A percentile compares a stretch with the other conserved stretches of the same genome.
Evolutionary conservation across 208 protist genomes (phyloP).

Genomic region (Leishmania guyanensis): DNA sequence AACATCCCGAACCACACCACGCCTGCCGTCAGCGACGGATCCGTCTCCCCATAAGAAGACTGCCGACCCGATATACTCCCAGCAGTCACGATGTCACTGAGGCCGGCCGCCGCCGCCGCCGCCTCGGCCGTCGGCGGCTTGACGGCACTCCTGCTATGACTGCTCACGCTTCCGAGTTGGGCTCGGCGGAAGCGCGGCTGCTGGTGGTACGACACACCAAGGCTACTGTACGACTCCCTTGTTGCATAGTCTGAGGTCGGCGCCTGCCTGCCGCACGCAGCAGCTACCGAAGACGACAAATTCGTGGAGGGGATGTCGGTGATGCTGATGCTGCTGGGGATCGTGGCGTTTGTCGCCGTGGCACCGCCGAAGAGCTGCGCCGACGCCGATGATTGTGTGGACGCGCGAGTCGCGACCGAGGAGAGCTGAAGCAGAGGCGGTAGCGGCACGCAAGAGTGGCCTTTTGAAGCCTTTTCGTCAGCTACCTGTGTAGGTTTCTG

Average conservation of each 20-base stretch:
- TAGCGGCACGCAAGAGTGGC: background rate
- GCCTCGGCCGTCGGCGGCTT: background rate
- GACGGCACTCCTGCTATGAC: background rate
- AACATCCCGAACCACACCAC: constrained; percentile 22
- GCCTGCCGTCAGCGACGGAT: constrained; percentile 30
- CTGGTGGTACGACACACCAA: background rate
- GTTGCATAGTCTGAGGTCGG: background rate
- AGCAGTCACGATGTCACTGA: constrained; percentile 14
- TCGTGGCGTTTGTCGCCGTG: background rate
- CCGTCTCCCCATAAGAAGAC: constrained; percentile 10
- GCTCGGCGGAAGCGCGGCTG: background rate
- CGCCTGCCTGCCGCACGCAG: background rate
- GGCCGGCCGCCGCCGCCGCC: background rate
- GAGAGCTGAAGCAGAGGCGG: background rate
- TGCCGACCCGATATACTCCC: constrained; percentile 1
- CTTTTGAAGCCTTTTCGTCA: background rate
- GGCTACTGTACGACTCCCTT: background rate
- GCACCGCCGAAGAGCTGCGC: background rate
- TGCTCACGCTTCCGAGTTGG: background rate
- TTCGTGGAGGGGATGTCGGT: background rate
- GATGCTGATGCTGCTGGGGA: background rate
- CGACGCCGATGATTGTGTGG: background rate
- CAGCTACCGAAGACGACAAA: background rate
- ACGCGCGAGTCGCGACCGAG: background rate
- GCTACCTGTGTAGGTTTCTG: background rate